Conservation (phyloP, 176 grass and related monocot genomes). For the Ananas comosus region DNA sequence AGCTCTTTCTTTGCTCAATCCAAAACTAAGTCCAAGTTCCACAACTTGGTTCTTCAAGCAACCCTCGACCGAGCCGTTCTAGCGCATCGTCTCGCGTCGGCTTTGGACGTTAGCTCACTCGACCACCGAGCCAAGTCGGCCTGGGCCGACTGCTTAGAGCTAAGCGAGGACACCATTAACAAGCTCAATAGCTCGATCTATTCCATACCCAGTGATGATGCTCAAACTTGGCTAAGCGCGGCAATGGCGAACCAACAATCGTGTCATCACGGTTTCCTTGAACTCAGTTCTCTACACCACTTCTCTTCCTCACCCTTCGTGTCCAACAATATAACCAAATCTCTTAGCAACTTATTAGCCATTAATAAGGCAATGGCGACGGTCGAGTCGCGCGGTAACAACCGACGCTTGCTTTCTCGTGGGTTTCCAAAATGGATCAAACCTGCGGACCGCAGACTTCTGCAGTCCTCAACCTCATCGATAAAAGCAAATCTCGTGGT, state of each 20-base stretch:
- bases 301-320: background rate
- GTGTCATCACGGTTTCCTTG: slow-evolving; percentile 3
- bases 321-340: slow-evolving; percentile 1
- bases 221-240: slow-evolving; percentile 15
- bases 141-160: slow-evolving; percentile 10
- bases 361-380: slow-evolving; percentile 1
- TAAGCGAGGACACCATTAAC: slow-evolving; percentile 5
- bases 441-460: slow-evolving; percentile 7
- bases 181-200: background rate
- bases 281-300: background rate
- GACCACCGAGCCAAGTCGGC: background rate
- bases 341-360: slow-evolving; percentile 15
- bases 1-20: background rate
- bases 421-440: slow-evolving; percentile 10
- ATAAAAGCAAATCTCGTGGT: slow-evolving; percentile 9
- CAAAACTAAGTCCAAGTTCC: background rate
- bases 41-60: background rate
- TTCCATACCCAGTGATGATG: background rate
- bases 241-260: slow-evolving; percentile 21
- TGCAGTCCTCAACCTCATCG: background rate
- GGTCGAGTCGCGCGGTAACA: background rate
- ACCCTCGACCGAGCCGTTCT: background rate
- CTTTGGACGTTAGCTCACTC: background rate
- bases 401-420: slow-evolving; percentile 2
- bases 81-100: background rate